Conservation (phyloP, 2,329 filamentous ascomycete genomes). For the Rhynchosporium agropyri region DNA sequence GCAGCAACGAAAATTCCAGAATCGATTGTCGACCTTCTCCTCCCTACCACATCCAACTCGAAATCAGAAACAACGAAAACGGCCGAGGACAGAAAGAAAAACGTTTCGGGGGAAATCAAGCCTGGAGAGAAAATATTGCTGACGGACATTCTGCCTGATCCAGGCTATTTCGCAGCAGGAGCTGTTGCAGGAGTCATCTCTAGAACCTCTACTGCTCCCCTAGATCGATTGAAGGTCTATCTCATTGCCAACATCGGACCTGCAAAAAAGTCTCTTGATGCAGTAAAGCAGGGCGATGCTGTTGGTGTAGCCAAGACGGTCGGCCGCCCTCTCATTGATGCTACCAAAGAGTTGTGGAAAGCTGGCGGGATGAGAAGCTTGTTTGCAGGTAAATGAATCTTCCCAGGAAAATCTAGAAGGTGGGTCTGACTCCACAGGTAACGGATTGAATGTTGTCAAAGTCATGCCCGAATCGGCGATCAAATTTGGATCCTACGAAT, state of each 20-base stretch:
- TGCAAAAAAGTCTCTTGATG: conserved; percentile 58
- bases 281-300: conserved; percentile 71
- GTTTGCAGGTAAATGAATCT: conserved; percentile 74
- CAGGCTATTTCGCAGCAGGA: conserved; percentile 96
- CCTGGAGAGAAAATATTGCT: conserved; percentile 37
- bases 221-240: conserved; percentile 97
- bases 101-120: conserved; percentile 27
- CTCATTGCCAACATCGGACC: conserved; percentile 85
- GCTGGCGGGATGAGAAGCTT: conserved; percentile 86
- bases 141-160: conserved; percentile 63
- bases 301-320: conserved; percentile 66
- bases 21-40: conserved; percentile 24
- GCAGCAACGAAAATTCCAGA: conserved; percentile 17
- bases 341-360: conserved; percentile 77
- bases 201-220: conserved; percentile 89
- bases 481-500: conserved; percentile 97
- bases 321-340: conserved; percentile 69
- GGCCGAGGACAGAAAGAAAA: conserved; percentile 15
- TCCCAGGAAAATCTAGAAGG: conserved; percentile 18
- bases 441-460: conserved; percentile 94
- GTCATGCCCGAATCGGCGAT: conserved; percentile 99
- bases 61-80: conserved; percentile 11
- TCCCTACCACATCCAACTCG: conserved; percentile 13
- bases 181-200: conserved; percentile 93
- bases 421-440: conserved; percentile 60